Base-by-base conservation (phyloP, 2,329 filamentous ascomycete species). In the Fusarium dlaminii region DNA sequence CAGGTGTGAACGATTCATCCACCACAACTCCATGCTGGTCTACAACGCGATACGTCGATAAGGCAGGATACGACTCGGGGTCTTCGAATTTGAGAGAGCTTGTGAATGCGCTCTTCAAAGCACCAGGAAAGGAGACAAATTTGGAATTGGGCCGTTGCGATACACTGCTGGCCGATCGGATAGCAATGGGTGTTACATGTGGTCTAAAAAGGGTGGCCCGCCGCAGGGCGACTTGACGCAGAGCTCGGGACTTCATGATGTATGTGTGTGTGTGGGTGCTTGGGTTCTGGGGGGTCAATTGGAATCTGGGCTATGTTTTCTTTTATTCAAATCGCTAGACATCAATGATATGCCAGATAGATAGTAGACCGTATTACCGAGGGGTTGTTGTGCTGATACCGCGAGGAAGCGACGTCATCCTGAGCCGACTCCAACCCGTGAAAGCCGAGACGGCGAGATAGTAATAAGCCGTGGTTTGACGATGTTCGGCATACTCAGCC, bases 101-200 rank as follows among this genome's bases (percentile, higher is more conserved):
- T 9, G 94, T 97, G 83, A 99, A 99, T 72, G 94, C 94, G 81
- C 94, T 98, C 82, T 98, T 96, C 58, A 98, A 87, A 2, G 96
- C 96, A n/a, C 96, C 96, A 0, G 96, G 96, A 76, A 99, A 99
- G n/a, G 88, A 89, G 27, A 91, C 87, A 75, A 86, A 86, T 56
- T 85, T 84, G 3, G 88, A 86, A 66, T 90, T 86, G 15, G 87
- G 89, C 18, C 86, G 84, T 77, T 90, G 89, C 9, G 88, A 89
- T 65, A 90, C 82, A 70, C 85, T 86, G 79, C 87, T 85, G 40
- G 84, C 84, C 43, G 78, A 76, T 72, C 86, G 83, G 59, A 79
- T 63, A 24, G 75, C 62, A 56, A 76, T 66, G 54, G 71, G 66
- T 64, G 70, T 70, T 58, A 72, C 36, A 66, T 74, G 71, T 51